Conservation (phyloP, 2,329 filamentous ascomycete genomes). For the Plectosphaerella plurivora region DNA sequence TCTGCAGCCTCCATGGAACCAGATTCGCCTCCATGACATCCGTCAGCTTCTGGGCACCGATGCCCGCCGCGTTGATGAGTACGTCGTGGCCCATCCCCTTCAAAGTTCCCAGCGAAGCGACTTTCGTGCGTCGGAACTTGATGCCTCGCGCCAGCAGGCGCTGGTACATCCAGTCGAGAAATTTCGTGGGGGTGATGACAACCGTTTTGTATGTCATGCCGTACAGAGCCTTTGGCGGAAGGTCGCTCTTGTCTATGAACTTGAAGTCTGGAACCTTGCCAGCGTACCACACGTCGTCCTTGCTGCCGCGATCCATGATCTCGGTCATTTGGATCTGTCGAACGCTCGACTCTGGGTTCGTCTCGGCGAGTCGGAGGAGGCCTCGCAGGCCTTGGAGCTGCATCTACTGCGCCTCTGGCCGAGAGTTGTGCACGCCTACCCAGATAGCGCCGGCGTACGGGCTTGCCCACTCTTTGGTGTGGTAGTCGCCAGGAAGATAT, state of each 20-base stretch:
- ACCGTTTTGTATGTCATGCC: conserved; percentile 9
- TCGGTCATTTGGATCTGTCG: conserved; percentile 10
- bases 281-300: conserved; percentile 8
- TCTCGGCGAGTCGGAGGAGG: conserved; percentile 7
- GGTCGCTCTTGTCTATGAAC: neutral
- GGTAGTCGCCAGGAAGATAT: conserved; percentile 22
- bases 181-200: conserved; percentile 8
- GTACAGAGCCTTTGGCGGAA: neutral
- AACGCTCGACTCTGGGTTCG: conserved; percentile 10
- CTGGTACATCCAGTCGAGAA: conserved; percentile 9
- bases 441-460: conserved; percentile 27
- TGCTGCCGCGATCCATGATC: conserved; percentile 6
- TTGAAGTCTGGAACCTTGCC: conserved; percentile 3
- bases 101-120: conserved; percentile 8
- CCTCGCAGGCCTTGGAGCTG: conserved; percentile 16
- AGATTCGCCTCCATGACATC: conserved; percentile 12
- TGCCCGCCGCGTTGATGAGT: conserved; percentile 10
- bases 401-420: conserved; percentile 18
- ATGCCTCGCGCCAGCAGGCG: neutral
- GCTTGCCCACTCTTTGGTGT: conserved; percentile 21
- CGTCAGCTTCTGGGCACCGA: conserved; percentile 4
- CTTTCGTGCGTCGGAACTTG: neutral
- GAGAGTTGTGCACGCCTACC: conserved; percentile 15
- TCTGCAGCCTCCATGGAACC: conserved; percentile 1
- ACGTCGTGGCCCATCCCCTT: neutral